These are phyloP conservation scores for Chlamydomonas sphaeroides DNA, from an alignment of 139 green algal species.

Conservation along the genomic window DNA sequence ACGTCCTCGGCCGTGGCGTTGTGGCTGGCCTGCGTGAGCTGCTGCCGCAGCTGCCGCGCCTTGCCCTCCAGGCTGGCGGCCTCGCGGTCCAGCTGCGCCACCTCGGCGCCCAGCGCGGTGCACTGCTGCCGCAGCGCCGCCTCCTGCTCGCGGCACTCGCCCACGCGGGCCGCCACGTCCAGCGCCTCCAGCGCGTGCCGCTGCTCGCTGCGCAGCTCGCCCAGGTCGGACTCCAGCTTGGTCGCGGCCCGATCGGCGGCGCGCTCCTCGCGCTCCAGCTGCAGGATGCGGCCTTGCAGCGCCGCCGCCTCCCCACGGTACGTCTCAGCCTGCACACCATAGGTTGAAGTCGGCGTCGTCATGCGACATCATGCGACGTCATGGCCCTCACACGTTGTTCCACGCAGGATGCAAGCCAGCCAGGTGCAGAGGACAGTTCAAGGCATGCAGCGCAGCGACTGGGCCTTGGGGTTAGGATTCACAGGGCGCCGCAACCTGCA, in stretches of 20 bases:
- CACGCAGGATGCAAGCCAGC: too few relatives aligned
- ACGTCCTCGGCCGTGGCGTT: slow-evolving; percentile 16
- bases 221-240: not conserved
- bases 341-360: too few relatives aligned
- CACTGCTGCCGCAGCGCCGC: not conserved
- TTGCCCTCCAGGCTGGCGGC: slow-evolving; percentile 5
- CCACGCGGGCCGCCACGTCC: slow-evolving; percentile 1
- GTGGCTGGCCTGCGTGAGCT: slow-evolving; percentile 25
- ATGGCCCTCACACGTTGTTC: too few relatives aligned
- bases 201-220: not conserved
- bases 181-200: slow-evolving; percentile 18
- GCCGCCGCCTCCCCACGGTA: slow-evolving; percentile 13
- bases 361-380: too few relatives aligned
- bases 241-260: not conserved
- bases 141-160: not conserved
- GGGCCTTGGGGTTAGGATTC: too few relatives aligned
- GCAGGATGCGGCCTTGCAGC: slow-evolving; percentile 18
- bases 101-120: not conserved
- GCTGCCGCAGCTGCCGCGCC: slow-evolving; percentile 19
- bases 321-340: slow-evolving; percentile 35
- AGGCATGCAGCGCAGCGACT: too few relatives aligned
- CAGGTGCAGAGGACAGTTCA: not conserved
- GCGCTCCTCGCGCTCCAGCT: slow-evolving; percentile 17
- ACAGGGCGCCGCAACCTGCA: too few relatives aligned
- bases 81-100: slow-evolving; percentile 4